Evolutionary conservation across 805 yeast genomes (phyloP).

Genomic region (Candida easanensis): DNA sequence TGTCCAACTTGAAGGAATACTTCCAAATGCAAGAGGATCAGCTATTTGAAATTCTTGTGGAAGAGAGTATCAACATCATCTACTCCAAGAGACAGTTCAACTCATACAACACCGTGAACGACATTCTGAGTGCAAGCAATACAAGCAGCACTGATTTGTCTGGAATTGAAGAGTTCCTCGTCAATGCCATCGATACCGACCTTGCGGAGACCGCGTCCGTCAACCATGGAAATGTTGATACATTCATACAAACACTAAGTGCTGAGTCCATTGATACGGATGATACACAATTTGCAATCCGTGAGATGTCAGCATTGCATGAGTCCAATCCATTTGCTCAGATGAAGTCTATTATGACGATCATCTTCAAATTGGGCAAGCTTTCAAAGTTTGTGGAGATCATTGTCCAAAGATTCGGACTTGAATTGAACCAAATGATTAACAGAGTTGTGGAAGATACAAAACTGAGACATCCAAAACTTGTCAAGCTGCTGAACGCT

Average conservation of each 20-base stretch:
- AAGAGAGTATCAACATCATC: slow-evolving; percentile 69
- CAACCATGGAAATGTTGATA: slow-evolving; percentile 33
- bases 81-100: slow-evolving; percentile 45
- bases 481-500: slow-evolving; percentile 30
- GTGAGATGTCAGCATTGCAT: slow-evolving; percentile 30
- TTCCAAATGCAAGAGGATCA: slow-evolving; percentile 55
- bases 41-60: slow-evolving; percentile 70
- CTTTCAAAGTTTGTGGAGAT: slow-evolving; percentile 56
- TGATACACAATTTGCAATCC: slow-evolving; percentile 28
- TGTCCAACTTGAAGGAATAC: slow-evolving; percentile 47
- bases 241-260: slow-evolving; percentile 33
- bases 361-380: slow-evolving; percentile 58
- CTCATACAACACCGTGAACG: slow-evolving; percentile 22
- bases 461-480: slow-evolving; percentile 50
- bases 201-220: slow-evolving; percentile 45
- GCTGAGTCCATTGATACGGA: slow-evolving; percentile 15
- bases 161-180: slow-evolving; percentile 51
- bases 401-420: slow-evolving; percentile 50
- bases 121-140: slow-evolving; percentile 3
- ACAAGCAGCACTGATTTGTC: slow-evolving; percentile 27
- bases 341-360: slow-evolving; percentile 48
- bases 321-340: slow-evolving; percentile 51
- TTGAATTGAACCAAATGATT: slow-evolving; percentile 63
- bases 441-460: slow-evolving; percentile 63
- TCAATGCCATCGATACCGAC: slow-evolving; percentile 57